phyloP scores from a whole-genome alignment of 805 yeast genomes.

The Spathaspora arborariae region DNA sequence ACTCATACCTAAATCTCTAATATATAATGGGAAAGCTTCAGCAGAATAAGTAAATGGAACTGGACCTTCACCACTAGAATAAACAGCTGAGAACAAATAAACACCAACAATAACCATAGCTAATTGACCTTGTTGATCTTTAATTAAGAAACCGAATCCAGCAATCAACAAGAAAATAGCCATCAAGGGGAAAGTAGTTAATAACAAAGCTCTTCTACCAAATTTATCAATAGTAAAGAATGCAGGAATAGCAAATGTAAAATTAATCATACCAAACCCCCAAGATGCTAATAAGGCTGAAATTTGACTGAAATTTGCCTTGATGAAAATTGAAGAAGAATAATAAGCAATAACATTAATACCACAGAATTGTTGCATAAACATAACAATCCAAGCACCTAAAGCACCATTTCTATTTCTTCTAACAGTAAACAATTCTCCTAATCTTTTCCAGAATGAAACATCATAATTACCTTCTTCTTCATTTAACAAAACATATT shows the following conservation, averaged over 20 bases:
- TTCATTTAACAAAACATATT: conserved; percentile 54
- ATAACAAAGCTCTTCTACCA: conserved; percentile 64
- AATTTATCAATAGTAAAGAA: conserved; percentile 72
- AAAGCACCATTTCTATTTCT: conserved; percentile 81
- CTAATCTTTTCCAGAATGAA: conserved; percentile 43
- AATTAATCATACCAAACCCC: conserved; percentile 83
- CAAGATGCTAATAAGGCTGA: conserved; percentile 74
- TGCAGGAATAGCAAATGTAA: conserved; percentile 79
- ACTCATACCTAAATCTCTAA: conserved; percentile 79
- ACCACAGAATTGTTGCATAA: conserved; percentile 91
- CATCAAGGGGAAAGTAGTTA: conserved; percentile 63
- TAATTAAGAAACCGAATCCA: conserved; percentile 71
- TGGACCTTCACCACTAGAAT: conserved; percentile 85
- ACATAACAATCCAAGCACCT: conserved; percentile 80
- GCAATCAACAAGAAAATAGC: conserved; percentile 55
- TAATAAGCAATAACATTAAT: conserved; percentile 85
- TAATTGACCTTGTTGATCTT: conserved; percentile 48
- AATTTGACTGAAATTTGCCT: conserved; percentile 60
- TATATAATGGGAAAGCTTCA: conserved; percentile 73
- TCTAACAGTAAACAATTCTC: conserved; percentile 63
- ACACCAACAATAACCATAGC: conserved; percentile 68
- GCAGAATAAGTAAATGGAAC: conserved; percentile 89
- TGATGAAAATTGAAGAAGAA: conserved; percentile 69
- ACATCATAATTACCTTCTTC: conserved; percentile 55
- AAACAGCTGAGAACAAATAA: conserved; percentile 66